These are phyloP conservation scores for Pestalotiopsis fici DNA, from an alignment of 2,329 filamentous ascomycete genomes.

Conservation along the genomic window DNA sequence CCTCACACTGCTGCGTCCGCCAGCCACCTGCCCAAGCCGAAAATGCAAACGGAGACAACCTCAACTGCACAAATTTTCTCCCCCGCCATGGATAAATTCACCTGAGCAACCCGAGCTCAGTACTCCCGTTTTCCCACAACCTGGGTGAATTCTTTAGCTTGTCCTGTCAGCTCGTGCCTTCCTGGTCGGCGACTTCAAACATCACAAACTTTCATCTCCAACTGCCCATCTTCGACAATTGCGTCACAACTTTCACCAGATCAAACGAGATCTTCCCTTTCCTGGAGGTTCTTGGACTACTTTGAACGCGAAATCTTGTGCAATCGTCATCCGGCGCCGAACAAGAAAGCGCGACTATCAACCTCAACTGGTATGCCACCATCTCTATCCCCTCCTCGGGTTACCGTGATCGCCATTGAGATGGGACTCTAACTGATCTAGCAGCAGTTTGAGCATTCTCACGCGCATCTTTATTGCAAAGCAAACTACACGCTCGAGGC, in stretches of 20 bases:
- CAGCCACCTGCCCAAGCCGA: background rate
- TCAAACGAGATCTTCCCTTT: background rate
- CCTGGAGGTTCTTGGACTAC: background rate
- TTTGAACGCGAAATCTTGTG: background rate
- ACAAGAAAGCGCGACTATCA: too few species aligned
- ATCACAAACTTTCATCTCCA: background rate
- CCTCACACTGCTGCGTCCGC: background rate
- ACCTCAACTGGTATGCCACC: too few species aligned
- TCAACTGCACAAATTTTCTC: background rate
- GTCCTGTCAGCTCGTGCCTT: background rate
- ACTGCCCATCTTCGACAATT: background rate
- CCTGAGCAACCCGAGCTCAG: background rate
- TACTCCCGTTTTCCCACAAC: background rate
- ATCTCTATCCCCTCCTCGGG: too few species aligned
- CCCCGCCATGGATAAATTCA: background rate
- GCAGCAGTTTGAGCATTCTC: too few species aligned
- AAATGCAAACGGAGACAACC: background rate
- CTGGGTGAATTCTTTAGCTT: background rate
- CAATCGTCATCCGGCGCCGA: too few species aligned
- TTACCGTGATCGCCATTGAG: too few species aligned
- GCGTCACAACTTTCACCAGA: background rate
- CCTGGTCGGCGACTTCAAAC: background rate
- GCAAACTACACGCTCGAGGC: too few species aligned
- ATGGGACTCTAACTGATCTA: too few species aligned
- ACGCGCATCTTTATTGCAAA: too few species aligned